Base-by-base conservation (phyloP, 768 basidiomycete species). In the Vararia minispora region DNA sequence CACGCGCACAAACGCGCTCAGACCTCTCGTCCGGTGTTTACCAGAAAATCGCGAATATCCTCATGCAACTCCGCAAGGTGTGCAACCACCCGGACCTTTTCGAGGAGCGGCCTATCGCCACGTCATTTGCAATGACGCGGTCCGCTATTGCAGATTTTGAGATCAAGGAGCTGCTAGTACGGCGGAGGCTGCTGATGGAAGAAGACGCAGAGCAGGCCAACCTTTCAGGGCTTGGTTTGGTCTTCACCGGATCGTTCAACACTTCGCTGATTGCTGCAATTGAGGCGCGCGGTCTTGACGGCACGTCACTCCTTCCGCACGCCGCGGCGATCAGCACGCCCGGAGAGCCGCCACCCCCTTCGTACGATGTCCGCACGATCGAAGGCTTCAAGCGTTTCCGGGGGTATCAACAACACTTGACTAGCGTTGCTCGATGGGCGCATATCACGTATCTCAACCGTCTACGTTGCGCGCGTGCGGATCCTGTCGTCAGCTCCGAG, bases 61-160 rank as follows among this genome's bases (percentile, higher is more conserved):
- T 98, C 43, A 99, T 98, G 95, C 95, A 99, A 56, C 71, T 98
- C 3, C 81, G 95, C 39, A 97, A 98, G 64, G 88, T 94, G 29
- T 89, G 89, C 65, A 91, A 87, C 39, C 90, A 97, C 58, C 94
- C 92, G 0, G 83, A 91, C 58, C 66, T 91, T 8, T 92, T 94
- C 54, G 86, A 92, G 58, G 77, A 86, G 35, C 80, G 90, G 49
- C 86, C 90, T 1, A 77, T 80, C 43, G 77, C 76, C 39, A 86
- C 73, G 37, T 89, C 72, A 18, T 87, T 81, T 56, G 76, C 70
- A 4, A 81, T 74, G 77, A 64, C 63, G 41, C 82, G 71, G 47
- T 90, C 79, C 41, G 87, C 71, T 39, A 69, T 75, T 44, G 87
- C 74, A 44, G 75, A 87, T 59, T 79, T 78, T 58, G 68, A 90